phyloP scores from a whole-genome alignment of 2,329 filamentous ascomycete genomes.

The Fusarium sp. region DNA sequence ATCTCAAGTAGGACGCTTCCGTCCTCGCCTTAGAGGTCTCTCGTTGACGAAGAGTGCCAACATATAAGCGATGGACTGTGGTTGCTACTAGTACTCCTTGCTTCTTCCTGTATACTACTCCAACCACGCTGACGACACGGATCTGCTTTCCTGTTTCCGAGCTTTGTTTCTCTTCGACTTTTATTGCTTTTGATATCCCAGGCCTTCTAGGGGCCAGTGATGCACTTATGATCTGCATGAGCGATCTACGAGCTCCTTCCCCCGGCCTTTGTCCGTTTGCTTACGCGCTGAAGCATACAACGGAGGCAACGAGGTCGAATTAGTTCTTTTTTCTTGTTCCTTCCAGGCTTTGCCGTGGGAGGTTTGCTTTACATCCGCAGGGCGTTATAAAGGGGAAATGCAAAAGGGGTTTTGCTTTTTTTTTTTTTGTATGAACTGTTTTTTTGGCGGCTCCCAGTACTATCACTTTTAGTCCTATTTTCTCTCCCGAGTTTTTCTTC shows the following conservation, averaged over 20 bases:
- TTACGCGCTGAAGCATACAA: conserved; percentile 34
- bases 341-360: conserved; percentile 29
- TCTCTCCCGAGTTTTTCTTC: conserved; percentile 41
- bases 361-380: conserved; percentile 50
- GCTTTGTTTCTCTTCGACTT: conserved; percentile 33
- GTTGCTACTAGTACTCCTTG: conserved; percentile 20
- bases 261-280: conserved; percentile 37
- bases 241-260: conserved; percentile 59
- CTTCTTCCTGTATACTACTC: conserved; percentile 50
- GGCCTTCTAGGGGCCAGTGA: conserved; percentile 50
- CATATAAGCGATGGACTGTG: conserved; percentile 45
- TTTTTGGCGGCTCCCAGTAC: conserved; percentile 36
- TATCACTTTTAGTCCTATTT: conserved; percentile 42
- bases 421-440: conserved; percentile 42
- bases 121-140: conserved; percentile 37
- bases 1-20: conserved; percentile 56
- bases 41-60: conserved; percentile 59
- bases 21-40: conserved; percentile 57
- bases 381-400: conserved; percentile 51
- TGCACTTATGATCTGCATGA: conserved; percentile 63
- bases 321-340: conserved; percentile 38
- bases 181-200: conserved; percentile 55
- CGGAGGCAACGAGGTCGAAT: conserved; percentile 40
- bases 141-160: conserved; percentile 41
- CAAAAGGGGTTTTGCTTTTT: conserved; percentile 36